Base-by-base conservation (phyloP, 768 basidiomycete genomes). In the Roridomyces roridus region DNA sequence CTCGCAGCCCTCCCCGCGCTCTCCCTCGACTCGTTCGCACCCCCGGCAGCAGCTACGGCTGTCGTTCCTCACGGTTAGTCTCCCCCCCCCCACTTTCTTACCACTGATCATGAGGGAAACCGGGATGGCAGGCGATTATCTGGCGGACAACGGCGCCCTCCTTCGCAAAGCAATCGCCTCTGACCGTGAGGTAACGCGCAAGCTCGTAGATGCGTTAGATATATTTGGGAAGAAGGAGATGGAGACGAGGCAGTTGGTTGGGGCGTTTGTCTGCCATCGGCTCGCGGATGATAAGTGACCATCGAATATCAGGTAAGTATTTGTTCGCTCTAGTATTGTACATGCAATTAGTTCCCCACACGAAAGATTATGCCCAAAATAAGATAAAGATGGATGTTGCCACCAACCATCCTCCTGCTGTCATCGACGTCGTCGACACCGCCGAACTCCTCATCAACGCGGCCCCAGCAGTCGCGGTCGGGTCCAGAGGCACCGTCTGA, bases 171-270 rank as follows among this genome's bases (percentile, higher is more conserved):
- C 75, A 5, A 58, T 83, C 20, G 68, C 63, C 7, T 57, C 57
- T 1, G 77, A 81, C 49, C 51, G 64, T 25, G 80, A 81, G 57
- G 67, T 74, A 11, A 68, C 72, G 11, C 71, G 80, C 28, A 80
- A 80, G 60, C 67, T 83, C 31, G 55, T 67, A 11, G 81, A 82
- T 59, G 81, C 82, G 18, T 62, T 83, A 43, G 57, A 64, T 43
- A 74, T 80, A 18, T 82, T 83, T 57, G 74, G 65, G 1, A 74
- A 74, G 59, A 74, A 68, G 58, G 82, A 84, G 66, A 63, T 53
- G 51, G 74, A 75, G 60, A 75, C 75, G 34, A 77, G 70, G 67
- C 70, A 70, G 42, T 69, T 68, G 18, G 44, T 62, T 21, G 56
- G 40, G 49, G 56, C 36, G 23, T 46, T 51, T 11, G 40, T 50